Conservation (phyloP, 73 alveolate species). For the Paraurostyla sp. region DNA sequence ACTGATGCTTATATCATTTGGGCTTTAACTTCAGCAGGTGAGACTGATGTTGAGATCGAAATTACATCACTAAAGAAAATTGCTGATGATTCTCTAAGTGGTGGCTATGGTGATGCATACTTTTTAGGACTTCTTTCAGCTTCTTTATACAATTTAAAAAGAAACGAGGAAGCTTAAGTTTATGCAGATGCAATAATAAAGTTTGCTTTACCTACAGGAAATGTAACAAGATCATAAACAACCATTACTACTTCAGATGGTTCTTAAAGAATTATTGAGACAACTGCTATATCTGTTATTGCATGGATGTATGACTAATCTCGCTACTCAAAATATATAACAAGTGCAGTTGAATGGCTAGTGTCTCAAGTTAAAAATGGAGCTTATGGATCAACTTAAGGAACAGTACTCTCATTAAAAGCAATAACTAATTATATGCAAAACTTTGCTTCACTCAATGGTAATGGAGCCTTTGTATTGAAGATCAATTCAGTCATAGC, state of each 20-base stretch:
- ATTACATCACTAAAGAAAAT: background rate
- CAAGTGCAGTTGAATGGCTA: background rate
- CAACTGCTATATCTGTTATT: background rate
- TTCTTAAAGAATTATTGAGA: background rate
- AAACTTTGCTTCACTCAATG: background rate
- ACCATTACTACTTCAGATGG: slow-evolving; percentile 21
- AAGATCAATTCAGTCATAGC: background rate
- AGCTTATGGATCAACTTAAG: slow-evolving; percentile 11
- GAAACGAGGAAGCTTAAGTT: background rate
- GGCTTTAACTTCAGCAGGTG: slow-evolving; percentile 2
- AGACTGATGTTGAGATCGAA: slow-evolving; percentile 1
- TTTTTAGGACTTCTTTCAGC: background rate
- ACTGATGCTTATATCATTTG: slow-evolving; percentile 24
- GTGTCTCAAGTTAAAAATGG: background rate
- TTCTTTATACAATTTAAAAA: background rate
- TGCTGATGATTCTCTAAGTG: background rate
- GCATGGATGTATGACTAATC: slow-evolving; percentile 1
- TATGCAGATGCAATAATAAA: background rate
- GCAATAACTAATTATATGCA: background rate
- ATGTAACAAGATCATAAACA: background rate
- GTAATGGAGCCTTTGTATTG: background rate
- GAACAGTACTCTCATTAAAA: background rate
- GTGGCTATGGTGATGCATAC: background rate
- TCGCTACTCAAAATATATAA: background rate
- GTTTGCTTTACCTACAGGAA: background rate